These are phyloP conservation scores for Termitomyces eurrhizus DNA, from an alignment of 768 basidiomycete genomes.

Conservation along the genomic window DNA sequence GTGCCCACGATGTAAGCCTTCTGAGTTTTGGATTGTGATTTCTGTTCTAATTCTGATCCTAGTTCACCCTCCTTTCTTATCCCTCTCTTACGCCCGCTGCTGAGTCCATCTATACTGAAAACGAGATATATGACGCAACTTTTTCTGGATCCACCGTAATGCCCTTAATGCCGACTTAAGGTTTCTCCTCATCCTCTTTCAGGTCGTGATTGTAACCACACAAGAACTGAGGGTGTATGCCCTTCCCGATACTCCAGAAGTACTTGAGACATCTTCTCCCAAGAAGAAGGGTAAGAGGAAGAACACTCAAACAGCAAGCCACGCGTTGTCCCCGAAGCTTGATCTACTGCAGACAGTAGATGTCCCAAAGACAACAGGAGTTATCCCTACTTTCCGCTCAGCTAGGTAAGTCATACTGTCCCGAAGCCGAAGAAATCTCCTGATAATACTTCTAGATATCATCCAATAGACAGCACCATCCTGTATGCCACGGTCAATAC, in stretches of 20 bases:
- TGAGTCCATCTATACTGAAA: slow-evolving; percentile 51
- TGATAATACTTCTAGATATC: slow-evolving; percentile 38
- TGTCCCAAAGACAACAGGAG: slow-evolving; percentile 46
- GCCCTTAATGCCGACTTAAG: slow-evolving; percentile 4
- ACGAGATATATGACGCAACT: slow-evolving; percentile 85
- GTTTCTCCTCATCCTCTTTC: neutral
- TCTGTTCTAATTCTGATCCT: slow-evolving; percentile 6
- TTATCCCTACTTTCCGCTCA: slow-evolving; percentile 60
- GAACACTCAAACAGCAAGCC: slow-evolving; percentile 16
- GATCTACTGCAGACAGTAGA: slow-evolving; percentile 48
- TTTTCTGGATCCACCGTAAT: slow-evolving; percentile 66
- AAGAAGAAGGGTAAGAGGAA: slow-evolving; percentile 43
- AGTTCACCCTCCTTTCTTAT: slow-evolving; percentile 67
- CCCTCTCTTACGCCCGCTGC: slow-evolving; percentile 51
- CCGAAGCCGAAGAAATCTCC: neutral
- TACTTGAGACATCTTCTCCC: slow-evolving; percentile 15
- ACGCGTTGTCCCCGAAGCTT: slow-evolving; percentile 11
- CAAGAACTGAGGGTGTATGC: slow-evolving; percentile 60
- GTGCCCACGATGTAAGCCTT: slow-evolving; percentile 60
- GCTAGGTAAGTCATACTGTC: slow-evolving; percentile 34
- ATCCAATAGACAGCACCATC: slow-evolving; percentile 45
- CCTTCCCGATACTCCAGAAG: slow-evolving; percentile 32
- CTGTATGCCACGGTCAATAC: slow-evolving; percentile 76
- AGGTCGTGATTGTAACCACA: slow-evolving; percentile 70
- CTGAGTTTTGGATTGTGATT: slow-evolving; percentile 5